Evolutionary conservation across 176 grass and related monocot species (phyloP).

Genomic region (Oryza rufipogon): DNA sequence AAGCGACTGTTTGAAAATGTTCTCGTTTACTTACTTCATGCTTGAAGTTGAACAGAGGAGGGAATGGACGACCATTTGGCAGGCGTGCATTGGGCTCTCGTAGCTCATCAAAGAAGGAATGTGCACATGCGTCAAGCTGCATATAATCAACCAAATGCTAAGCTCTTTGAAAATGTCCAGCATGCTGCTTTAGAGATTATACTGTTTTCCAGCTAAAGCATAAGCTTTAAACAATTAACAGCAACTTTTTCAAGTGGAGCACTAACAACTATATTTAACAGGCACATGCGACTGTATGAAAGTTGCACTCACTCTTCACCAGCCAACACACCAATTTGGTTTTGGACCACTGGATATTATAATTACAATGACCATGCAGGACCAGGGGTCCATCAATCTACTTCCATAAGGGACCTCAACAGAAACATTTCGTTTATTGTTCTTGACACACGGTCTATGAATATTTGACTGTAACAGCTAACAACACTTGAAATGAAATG

Average conservation of each 20-base stretch:
- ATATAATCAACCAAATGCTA: constrained; percentile 37
- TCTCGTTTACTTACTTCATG: constrained; percentile 63
- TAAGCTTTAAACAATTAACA: constrained; percentile 16
- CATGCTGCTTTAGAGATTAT: not conserved
- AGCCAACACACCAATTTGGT: constrained; percentile 39
- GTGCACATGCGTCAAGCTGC: constrained; percentile 95
- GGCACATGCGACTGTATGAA: constrained; percentile 42
- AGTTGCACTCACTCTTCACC: constrained; percentile 38
- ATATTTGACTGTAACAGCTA: not conserved
- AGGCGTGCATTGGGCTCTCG: constrained; percentile 74
- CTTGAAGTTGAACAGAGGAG: constrained; percentile 92
- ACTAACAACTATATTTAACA: constrained; percentile 44
- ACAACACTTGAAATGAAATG: not conserved
- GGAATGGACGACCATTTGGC: constrained; percentile 81
- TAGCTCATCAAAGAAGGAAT: constrained; percentile 93
- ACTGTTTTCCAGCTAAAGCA: constrained; percentile 39
- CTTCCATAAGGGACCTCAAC: constrained; percentile 18
- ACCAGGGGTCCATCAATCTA: constrained; percentile 26
- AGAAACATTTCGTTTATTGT: not conserved
- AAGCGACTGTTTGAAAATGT: not conserved
- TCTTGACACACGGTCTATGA: not conserved
- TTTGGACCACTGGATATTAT: constrained; percentile 35
- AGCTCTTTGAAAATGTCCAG: constrained; percentile 18
- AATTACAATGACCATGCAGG: constrained; percentile 33
- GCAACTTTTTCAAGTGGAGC: constrained; percentile 30